phyloP scores from a whole-genome alignment of 306 rosid species.

The barrel medic (Medicago truncatula) region DNA sequence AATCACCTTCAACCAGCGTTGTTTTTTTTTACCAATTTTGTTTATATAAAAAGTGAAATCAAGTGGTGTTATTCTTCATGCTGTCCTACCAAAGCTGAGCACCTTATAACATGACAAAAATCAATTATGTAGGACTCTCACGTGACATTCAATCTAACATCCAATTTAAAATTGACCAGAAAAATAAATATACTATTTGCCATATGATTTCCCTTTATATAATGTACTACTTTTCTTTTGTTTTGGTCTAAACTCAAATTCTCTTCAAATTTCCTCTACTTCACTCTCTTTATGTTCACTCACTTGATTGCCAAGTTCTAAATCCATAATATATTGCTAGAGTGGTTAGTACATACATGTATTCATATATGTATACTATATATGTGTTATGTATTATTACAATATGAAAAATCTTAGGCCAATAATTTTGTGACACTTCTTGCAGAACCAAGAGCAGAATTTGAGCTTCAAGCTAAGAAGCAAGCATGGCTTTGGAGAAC shows the following conservation, averaged over 20 bases:
- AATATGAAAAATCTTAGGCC: slow-evolving; percentile 17
- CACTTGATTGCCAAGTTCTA: background rate
- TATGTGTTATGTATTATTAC: background rate
- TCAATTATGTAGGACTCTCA: slow-evolving; percentile 30
- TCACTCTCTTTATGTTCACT: background rate
- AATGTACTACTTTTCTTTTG: slow-evolving; percentile 2
- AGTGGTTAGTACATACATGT: slow-evolving; percentile 30
- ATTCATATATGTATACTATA: background rate
- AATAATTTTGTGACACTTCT: slow-evolving; percentile 22
- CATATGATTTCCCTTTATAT: background rate
- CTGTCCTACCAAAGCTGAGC: slow-evolving; percentile 6
- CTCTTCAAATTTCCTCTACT: background rate
- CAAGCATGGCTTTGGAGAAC: slow-evolving; percentile 56
- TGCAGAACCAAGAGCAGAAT: slow-evolving; percentile 39
- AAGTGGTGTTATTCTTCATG: background rate
- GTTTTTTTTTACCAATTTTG: background rate
- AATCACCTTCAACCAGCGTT: background rate
- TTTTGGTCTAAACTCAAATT: background rate
- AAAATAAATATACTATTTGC: slow-evolving; percentile 35
- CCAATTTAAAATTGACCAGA: background rate
- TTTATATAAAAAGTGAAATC: background rate
- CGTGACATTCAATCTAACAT: slow-evolving; percentile 26
- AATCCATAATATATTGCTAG: background rate
- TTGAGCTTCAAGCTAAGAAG: slow-evolving; percentile 42
- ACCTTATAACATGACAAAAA: slow-evolving; percentile 32